These are phyloP conservation scores for Pseudogymnoascus sp. DNA, from an alignment of 2,329 filamentous ascomycete genomes.

Conservation along the genomic window DNA sequence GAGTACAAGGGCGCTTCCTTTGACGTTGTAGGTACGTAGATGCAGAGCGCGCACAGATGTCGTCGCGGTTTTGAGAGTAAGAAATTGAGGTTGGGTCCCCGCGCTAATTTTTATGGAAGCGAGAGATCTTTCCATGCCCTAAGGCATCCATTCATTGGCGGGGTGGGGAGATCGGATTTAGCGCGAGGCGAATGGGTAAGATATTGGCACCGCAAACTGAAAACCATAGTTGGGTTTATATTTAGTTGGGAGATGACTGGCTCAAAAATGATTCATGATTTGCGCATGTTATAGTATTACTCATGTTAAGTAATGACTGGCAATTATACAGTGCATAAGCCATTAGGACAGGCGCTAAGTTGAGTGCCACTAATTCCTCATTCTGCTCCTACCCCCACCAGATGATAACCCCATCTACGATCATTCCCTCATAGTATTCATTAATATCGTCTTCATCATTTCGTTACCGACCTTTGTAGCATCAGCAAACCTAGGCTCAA, in stretches of 20 bases:
- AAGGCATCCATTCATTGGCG: conserved; percentile 10
- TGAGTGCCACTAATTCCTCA: background rate
- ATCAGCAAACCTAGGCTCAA: conserved; percentile 81
- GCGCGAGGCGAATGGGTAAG: background rate
- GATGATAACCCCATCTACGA: background rate
- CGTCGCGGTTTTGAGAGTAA: conserved; percentile 8
- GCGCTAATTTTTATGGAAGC: conserved; percentile 12
- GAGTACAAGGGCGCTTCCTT: conserved; percentile 11
- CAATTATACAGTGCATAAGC: conserved; percentile 1
- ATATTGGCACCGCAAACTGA: background rate
- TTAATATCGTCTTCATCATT: conserved; percentile 94
- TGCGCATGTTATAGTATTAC: background rate
- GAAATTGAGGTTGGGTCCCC: conserved; percentile 10
- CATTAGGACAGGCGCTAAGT: background rate
- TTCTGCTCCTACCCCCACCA: background rate
- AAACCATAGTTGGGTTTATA: background rate
- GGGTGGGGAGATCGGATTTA: conserved; percentile 1
- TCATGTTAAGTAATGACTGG: background rate
- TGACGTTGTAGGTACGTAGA: conserved; percentile 9
- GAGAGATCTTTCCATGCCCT: conserved; percentile 11
- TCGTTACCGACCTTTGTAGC: conserved; percentile 84
- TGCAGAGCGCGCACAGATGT: conserved; percentile 9
- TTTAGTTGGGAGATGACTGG: background rate
- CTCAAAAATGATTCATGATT: background rate
- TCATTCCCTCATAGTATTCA: conserved; percentile 53